Evolutionary conservation across 495 filamentous ascomycete species (phyloP).

Genomic region (Coniosporium apollinis): DNA sequence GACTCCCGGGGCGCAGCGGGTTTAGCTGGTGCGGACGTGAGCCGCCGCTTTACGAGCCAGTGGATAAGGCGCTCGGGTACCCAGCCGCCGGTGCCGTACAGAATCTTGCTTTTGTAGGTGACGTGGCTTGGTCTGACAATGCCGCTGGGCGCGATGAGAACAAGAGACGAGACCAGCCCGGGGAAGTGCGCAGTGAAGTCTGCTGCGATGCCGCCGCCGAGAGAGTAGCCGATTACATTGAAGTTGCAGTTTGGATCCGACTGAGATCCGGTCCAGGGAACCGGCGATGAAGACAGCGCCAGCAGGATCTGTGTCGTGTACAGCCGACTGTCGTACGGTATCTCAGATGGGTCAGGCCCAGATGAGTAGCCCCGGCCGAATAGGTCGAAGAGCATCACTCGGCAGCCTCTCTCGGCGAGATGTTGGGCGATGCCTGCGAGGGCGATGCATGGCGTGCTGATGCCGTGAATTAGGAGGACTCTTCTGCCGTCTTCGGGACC

Average conservation of each 20-base stretch:
- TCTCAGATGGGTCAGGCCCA: conserved; percentile 46
- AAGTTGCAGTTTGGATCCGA: conserved; percentile 31
- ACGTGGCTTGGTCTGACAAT: conserved; percentile 51
- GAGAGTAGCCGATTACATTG: conserved; percentile 63
- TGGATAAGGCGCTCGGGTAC: conserved; percentile 41
- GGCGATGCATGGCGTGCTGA: conserved; percentile 65
- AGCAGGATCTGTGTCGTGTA: conserved; percentile 61
- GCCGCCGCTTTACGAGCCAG: conserved; percentile 35
- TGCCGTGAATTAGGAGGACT: conserved; percentile 72
- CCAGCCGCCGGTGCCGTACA: conserved; percentile 39
- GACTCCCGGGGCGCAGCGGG: conserved; percentile 12
- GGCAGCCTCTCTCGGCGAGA: conserved; percentile 56
- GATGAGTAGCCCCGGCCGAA: conserved; percentile 69
- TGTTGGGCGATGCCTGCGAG: conserved; percentile 49
- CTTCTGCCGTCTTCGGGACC: conserved; percentile 67
- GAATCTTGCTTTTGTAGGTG: conserved; percentile 36
- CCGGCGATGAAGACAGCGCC: conserved; percentile 47
- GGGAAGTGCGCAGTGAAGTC: conserved; percentile 62
- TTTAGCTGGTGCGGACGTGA: conserved; percentile 17
- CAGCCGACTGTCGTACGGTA: conserved; percentile 55
- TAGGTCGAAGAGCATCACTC: conserved; percentile 70
- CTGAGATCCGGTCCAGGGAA: conserved; percentile 42
- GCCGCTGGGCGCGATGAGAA: conserved; percentile 62
- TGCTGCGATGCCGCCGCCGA: conserved; percentile 65
- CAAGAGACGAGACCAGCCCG: conserved; percentile 42